Base-by-base conservation (phyloP, 192 early-diverging fungal species). In the Thoreauomyces humboldtii region DNA sequence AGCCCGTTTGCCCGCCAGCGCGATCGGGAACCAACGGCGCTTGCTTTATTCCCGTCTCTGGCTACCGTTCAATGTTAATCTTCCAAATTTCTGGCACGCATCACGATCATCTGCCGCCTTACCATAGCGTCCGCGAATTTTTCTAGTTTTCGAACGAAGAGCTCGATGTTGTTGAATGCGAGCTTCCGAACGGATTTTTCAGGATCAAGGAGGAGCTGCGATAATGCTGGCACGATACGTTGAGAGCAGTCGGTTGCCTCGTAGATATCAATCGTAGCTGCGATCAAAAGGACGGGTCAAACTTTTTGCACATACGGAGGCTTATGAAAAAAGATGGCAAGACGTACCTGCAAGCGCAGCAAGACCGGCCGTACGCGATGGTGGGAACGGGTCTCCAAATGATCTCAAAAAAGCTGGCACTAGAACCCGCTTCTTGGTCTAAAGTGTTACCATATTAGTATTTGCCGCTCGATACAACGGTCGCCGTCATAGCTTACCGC, bases 341-440 rank as follows among this genome's bases (percentile, higher is more conserved):
- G 22, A 4, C 50, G n/a, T 34, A 61, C 59, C 67, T 54, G 53
- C 60, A 4, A 77, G 28, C 17, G 72, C 94, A 78, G 93, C 80
- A 15, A 95, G 78, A 50, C 89, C 88, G 7, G 96, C 95, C 29
- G 88, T 83, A 11, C 93, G 79, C 2, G 92, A 88, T 43, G 92
- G 92, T 17, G 88, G 85, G 71, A 97, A 97, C 27, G 89, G 87
- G 69, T 98, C 96, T 19, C 88, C 80, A 22, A 97, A 69, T 22
- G 88, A 84, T 17, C 93, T 77, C 24, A 88, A 74, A 47, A 97
- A 91, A 6, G 94, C 92, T 6, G 92, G 88, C 1, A 88, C 83
- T 1, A 98, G 73, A 9, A 94, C 82, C 63, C 90, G 88, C 44
- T 85, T 87, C 17, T 87, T 83, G 4, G 91, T 94, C 84, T 89